A percentile compares a stretch with the other conserved stretches of the same genome.
Evolutionary conservation across 495 filamentous ascomycete genomes (phyloP).

Genomic region (Cercophora scortea): DNA sequence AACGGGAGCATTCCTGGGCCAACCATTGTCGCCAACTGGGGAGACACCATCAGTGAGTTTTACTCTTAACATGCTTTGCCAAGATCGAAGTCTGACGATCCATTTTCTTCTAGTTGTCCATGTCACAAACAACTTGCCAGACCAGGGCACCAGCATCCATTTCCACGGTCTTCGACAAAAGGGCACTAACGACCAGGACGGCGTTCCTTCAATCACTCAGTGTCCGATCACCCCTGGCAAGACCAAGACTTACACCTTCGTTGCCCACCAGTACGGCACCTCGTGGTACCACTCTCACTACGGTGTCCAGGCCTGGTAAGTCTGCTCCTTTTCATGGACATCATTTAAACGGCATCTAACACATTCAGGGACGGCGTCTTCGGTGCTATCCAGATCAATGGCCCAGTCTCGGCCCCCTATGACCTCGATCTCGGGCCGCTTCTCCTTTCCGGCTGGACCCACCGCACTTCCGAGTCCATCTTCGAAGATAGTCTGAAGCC

Average conservation of each 20-base stretch:
- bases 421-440: constrained; percentile 28
- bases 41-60: constrained; percentile 33
- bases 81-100: too few relatives aligned
- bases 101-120: constrained; percentile 37
- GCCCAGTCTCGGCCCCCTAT: constrained; percentile 29
- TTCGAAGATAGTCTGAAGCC: too few relatives aligned
- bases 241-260: constrained; percentile 43
- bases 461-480: neutral
- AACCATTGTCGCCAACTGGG: constrained; percentile 42
- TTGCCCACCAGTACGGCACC: constrained; percentile 46
- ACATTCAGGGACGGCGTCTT: constrained; percentile 34
- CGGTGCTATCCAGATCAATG: constrained; percentile 40
- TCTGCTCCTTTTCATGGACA: too few relatives aligned
- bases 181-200: constrained; percentile 33
- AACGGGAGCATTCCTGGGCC: constrained; percentile 53
- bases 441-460: constrained; percentile 24
- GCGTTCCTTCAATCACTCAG: constrained; percentile 37
- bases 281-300: constrained; percentile 54
- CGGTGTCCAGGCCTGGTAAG: constrained; percentile 25
- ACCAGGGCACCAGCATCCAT: constrained; percentile 32
- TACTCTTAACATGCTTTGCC: too few relatives aligned
- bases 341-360: too few relatives aligned
- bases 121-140: constrained; percentile 22
- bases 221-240: constrained; percentile 43
- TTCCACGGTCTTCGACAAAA: constrained; percentile 28